phyloP scores from a whole-genome alignment of 495 filamentous ascomycete species.

The Neurospora terricola region DNA sequence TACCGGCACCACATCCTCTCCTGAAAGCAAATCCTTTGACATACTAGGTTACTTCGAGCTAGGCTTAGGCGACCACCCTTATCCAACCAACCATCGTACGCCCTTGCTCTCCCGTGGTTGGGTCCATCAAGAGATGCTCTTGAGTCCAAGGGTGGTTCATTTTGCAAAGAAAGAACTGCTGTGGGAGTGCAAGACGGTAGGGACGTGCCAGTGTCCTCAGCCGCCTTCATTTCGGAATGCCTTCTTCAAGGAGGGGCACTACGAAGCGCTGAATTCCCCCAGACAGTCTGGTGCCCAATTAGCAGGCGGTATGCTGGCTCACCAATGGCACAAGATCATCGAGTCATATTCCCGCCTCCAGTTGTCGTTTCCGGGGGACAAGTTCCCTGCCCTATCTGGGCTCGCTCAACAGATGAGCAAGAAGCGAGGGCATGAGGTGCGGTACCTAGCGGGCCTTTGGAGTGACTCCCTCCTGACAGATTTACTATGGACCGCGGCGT shows the following conservation, averaged over 20 bases:
- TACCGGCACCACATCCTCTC: neutral
- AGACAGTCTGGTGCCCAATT: neutral
- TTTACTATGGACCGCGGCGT: slow-evolving; percentile 4
- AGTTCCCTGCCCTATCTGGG: slow-evolving; percentile 7
- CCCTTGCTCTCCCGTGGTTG: neutral
- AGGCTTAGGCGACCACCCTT: neutral
- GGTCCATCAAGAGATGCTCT: slow-evolving; percentile 1
- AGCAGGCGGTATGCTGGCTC: neutral
- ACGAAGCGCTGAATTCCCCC: neutral
- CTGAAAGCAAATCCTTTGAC: neutral
- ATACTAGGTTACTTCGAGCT: neutral
- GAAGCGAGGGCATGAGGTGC: neutral
- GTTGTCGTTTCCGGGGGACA: slow-evolving; percentile 2
- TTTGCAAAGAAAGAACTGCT: slow-evolving; percentile 2
- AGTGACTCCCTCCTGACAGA: slow-evolving; percentile 1
- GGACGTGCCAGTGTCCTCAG: neutral
- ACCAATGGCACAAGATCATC: slow-evolving; percentile 7
- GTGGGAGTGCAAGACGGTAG: slow-evolving; percentile 3
- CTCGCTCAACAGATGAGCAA: slow-evolving; percentile 1
- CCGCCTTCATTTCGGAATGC: neutral
- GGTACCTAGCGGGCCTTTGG: slow-evolving; percentile 9
- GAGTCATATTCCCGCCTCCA: slow-evolving; percentile 9
- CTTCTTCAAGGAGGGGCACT: neutral
- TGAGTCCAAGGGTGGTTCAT: neutral
- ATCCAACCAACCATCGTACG: neutral